A percentile compares a stretch with the other conserved stretches of the same genome.
Evolutionary conservation across 768 basidiomycete species (phyloP).

Genomic region (Psilocybe tampanensis): DNA sequence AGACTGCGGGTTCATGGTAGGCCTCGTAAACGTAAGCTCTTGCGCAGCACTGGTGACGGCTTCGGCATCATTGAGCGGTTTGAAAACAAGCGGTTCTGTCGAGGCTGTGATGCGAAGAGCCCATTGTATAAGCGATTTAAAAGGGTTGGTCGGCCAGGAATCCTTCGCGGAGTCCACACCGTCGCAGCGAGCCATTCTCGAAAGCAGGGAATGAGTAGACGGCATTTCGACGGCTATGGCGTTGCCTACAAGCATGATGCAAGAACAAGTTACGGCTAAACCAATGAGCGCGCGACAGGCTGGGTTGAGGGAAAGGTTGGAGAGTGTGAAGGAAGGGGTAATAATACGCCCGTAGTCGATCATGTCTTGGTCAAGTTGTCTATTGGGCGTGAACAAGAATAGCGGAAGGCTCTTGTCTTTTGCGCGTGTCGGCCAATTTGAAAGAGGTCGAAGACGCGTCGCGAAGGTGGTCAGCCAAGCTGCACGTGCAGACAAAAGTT

Average conservation of each 20-base stretch:
- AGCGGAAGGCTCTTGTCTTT: not conserved
- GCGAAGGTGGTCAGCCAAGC: too few species aligned
- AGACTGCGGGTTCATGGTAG: not conserved
- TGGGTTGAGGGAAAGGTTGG: not conserved
- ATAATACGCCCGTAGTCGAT: not conserved
- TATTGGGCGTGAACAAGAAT: constrained; percentile 6
- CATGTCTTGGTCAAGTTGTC: constrained; percentile 1
- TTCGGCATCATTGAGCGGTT: not conserved
- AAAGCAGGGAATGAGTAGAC: not conserved
- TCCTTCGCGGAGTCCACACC: not conserved
- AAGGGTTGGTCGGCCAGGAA: not conserved
- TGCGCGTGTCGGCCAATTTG: not conserved
- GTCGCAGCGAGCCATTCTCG: not conserved
- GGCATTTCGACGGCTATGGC: not conserved
- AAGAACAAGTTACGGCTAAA: not conserved
- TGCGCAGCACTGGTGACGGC: not conserved
- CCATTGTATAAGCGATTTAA: constrained; percentile 12
- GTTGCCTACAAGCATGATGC: not conserved
- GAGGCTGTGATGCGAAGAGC: not conserved
- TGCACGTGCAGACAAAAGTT: too few species aligned
- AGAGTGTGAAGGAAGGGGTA: not conserved
- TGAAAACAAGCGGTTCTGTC: not conserved
- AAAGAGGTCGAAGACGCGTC: too few species aligned
- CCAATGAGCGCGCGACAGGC: not conserved
- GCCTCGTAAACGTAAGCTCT: not conserved